Conservation (phyloP, 1,139 yeast species). For the Scheffersomyces cryptocercus region DNA sequence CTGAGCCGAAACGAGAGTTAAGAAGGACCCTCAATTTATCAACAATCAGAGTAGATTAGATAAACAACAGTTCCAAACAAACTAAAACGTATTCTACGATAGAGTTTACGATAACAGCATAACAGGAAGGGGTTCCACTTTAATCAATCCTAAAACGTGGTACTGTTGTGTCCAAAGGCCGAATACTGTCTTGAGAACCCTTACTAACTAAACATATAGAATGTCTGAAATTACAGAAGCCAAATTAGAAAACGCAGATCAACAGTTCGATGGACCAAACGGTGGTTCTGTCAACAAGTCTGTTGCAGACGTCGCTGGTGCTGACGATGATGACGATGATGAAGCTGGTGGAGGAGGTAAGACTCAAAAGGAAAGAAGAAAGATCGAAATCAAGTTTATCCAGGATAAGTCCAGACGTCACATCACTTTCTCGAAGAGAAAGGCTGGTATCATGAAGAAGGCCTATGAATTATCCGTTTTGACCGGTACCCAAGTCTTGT, state of each 20-base stretch:
- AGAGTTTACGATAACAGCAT: no score
- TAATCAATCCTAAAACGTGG: background rate
- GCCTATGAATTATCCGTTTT: conserved; percentile 94
- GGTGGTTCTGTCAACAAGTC: conserved; percentile 20
- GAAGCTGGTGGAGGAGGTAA: conserved; percentile 55
- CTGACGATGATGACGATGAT: conserved; percentile 69
- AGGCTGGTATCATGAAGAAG: conserved; percentile 98
- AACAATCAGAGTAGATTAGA: no score
- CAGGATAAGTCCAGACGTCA: conserved; percentile 98
- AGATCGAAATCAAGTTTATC: conserved; percentile 94
- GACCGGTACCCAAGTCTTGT: conserved; percentile 94
- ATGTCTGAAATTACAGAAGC: conserved; percentile 45
- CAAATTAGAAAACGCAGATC: conserved; percentile 40
- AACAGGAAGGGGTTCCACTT: background rate
- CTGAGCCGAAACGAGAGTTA: no score
- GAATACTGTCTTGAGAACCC: background rate
- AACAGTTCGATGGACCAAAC: conserved; percentile 26
- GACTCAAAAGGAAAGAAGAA: conserved; percentile 81
- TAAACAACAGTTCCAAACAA: no score
- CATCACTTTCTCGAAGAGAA: conserved; percentile 94
- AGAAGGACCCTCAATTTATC: no score
- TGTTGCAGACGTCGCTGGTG: conserved; percentile 25
- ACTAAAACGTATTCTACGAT: no score
- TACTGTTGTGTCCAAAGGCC: background rate
- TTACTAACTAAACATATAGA: conserved; percentile 15